Evolutionary conservation across 2,329 filamentous ascomycete genomes (phyloP), one percentile per base, ranked within the genome.

Genomic region (Diaporthe batatas): DNA sequence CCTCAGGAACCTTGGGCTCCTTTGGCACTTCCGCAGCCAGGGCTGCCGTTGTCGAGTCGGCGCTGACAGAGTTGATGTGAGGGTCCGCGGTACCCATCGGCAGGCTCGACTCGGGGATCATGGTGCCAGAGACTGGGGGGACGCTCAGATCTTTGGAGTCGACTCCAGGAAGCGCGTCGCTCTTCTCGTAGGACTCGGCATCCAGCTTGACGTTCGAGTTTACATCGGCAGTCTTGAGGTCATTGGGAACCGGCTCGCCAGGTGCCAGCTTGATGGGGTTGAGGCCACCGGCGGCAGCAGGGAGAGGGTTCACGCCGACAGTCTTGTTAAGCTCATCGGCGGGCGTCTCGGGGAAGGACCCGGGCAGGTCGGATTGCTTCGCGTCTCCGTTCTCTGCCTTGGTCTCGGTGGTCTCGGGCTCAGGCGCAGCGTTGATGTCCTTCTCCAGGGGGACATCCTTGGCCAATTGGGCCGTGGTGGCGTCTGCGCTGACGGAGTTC

Each of bases 161-260:
- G 69, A 85, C 78, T 76, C 88, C 88, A 67, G 88, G 86, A 54
- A 91, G 82, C 72, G 91, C 88, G 79, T 93, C 93, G 75, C 91
- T 91, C 82, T 93, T 93, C 81, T 97, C 92, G 82, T 98, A 98
- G 1, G 94, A 96, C 77, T 91, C 93, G 81, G 94, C 89, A 81
- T 98, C 95, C 25, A 94, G 89, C 79, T 91, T 90, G 79, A 98
- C 89, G 67, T 94, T 92, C 74, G 85, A 85, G 80, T 94, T 92
- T 77, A 90, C 85, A 76, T 92, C 92, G 81, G 93, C 93, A 68
- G 87, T 82, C 62, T 91, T 91, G 77, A 95, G 79, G 34, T 88
- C 88, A 62, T 93, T 87, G 53, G 95, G 95, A 12, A 98, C 89
- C 81, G 91, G 91, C 84, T 97, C 94, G 78, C 95, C 95, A 5